A percentile compares a stretch with the other conserved stretches of the same genome.
Evolutionary conservation across 257 asterid genomes (phyloP).

Genomic region (Penstemon barbatus): DNA sequence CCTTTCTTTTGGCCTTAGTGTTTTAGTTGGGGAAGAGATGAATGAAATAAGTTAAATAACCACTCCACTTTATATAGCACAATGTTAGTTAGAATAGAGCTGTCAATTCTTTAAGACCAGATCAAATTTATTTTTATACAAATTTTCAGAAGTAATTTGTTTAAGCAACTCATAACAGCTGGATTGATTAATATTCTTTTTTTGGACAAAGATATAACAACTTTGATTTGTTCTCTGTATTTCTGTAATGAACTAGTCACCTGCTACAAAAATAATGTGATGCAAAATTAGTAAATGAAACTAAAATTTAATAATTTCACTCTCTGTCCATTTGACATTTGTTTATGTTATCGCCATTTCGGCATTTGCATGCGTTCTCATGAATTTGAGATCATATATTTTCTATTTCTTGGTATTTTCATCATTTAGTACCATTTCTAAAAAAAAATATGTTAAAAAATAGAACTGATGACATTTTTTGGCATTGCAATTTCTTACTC

Average conservation of each 20-base stretch:
- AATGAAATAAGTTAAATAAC: slow-evolving; percentile 12
- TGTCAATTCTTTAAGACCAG: slow-evolving; percentile 40
- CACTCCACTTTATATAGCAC: slow-evolving; percentile 38
- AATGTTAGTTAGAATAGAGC: slow-evolving; percentile 34
- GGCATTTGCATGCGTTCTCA: neutral
- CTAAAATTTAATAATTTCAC: slow-evolving; percentile 21
- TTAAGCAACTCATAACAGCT: slow-evolving; percentile 36
- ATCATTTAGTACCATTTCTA: no score
- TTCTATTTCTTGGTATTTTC: neutral
- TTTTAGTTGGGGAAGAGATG: slow-evolving; percentile 30
- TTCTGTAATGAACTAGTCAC: slow-evolving; percentile 26
- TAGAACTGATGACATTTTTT: no score
- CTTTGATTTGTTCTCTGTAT: slow-evolving; percentile 20
- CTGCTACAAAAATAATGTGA: slow-evolving; percentile 36
- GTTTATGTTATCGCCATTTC: neutral
- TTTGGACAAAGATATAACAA: slow-evolving; percentile 20
- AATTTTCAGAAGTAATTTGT: slow-evolving; percentile 12
- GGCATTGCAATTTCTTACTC: no score
- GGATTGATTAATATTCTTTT: slow-evolving; percentile 25
- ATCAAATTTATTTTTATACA: slow-evolving; percentile 10
- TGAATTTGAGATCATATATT: neutral
- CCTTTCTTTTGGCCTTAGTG: slow-evolving; percentile 2
- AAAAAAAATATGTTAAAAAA: no score
- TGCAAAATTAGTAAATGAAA: neutral
- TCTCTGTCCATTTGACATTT: slow-evolving; percentile 15